Evolutionary conservation across 192 early-diverging fungal genomes (phyloP), one percentile per base, ranked within the genome.

Genomic region (Coemansia sp.): DNA sequence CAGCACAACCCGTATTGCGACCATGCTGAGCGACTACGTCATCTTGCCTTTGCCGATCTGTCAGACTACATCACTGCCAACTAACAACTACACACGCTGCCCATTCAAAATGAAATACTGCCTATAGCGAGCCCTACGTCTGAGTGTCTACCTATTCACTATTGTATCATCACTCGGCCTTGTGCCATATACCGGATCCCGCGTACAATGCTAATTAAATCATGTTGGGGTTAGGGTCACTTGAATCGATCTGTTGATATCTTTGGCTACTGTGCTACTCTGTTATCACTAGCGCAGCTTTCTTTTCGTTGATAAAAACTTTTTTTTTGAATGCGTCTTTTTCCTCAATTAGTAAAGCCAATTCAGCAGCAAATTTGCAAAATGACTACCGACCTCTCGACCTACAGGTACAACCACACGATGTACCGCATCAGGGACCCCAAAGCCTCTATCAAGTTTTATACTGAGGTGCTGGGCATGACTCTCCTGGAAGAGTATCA

Each of bases 391-490:
- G 76, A 84, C 65, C 53, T 79, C 29, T 70, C 81, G 15, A 84
- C 68, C 36, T 84, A 84, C 68, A 55, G 81, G 64, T 78, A 87
- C 85, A 95, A 95, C 86, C 94, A 95, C 83, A 93, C 92, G 22
- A 95, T 94, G 92, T 89, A 91, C 83, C 87, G 92, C 75, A 87
- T 94, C 68, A 94, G 90, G 87, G 92, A 94, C 81, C 90, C 92
- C 52, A 80, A 92, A 72, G 85, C 79, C 18, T 93, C 93, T 11
- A 29, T 93, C 27, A 66, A 89, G 65, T 95, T 95, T 65, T 95
- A 95, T 75, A 72, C 85, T 53, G 84, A 92, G 29, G 78, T 88
- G 40, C 87, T 95, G 49, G 93, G 93, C 63, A 93, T 95, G 92
- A 92, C 70, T 70, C 72, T 68, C 8, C 36, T 88, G n/a, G 72